phyloP scores from a whole-genome alignment of 768 basidiomycete genomes.

The Russula sp. region DNA sequence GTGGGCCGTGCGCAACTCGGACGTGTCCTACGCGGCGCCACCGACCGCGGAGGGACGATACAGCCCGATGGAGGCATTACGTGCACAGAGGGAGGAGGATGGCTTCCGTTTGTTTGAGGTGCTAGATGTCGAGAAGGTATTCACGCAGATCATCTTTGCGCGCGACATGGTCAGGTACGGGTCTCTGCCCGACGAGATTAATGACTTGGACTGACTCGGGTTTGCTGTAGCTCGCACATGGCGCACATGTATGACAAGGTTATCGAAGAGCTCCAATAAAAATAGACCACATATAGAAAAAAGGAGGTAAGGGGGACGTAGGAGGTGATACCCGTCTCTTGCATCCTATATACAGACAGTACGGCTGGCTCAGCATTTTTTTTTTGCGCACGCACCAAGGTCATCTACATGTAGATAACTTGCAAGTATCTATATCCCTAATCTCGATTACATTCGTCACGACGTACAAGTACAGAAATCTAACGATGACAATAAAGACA shows the following conservation, averaged over 20 bases:
- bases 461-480: neutral
- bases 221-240: constrained; percentile 51
- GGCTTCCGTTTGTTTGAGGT: constrained; percentile 74
- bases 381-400: neutral
- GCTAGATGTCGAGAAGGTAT: constrained; percentile 65
- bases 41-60: constrained; percentile 23
- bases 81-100: constrained; percentile 30
- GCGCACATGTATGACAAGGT: constrained; percentile 76
- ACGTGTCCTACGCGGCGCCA: constrained; percentile 51
- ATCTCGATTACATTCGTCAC: neutral
- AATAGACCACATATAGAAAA: neutral
- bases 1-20: constrained; percentile 71
- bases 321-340: neutral
- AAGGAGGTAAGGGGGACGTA: neutral
- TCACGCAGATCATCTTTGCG: constrained; percentile 74
- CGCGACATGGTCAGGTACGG: constrained; percentile 73
- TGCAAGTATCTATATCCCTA: neutral
- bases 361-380: neutral
- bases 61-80: constrained; percentile 5
- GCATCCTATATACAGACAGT: neutral
- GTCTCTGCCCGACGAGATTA: neutral
- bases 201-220: neutral
- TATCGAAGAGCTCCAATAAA: constrained; percentile 48
- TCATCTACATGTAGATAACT: neutral
- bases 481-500: neutral